Conservation (phyloP, 2,329 filamentous ascomycete species). For the Macrophomina tecta region DNA sequence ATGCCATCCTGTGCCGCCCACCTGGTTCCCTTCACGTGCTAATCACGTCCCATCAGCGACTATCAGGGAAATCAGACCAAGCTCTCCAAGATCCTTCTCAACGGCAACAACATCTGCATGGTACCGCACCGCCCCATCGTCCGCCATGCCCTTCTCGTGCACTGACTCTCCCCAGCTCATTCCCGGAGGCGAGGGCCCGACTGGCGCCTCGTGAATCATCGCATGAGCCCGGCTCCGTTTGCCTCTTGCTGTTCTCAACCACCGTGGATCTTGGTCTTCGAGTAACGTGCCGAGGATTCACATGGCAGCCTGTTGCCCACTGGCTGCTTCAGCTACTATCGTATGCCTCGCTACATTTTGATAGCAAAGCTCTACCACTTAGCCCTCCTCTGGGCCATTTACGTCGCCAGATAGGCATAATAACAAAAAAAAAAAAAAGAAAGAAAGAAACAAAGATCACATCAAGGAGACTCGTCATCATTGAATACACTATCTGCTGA, state of each 20-base stretch:
- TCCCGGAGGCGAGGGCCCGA: constrained; percentile 31
- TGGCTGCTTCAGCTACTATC: neutral
- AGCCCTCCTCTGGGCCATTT: neutral
- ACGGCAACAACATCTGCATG: constrained; percentile 99
- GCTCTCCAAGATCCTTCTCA: constrained; percentile 91
- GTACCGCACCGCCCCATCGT: constrained; percentile 55
- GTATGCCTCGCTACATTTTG: neutral
- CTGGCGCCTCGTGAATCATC: neutral
- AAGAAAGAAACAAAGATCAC: neutral
- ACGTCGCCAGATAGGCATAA: neutral
- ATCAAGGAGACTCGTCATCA: too few relatives aligned
- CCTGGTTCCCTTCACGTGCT: neutral
- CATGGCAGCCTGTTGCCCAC: neutral
- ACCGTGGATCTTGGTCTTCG: neutral
- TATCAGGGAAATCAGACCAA: constrained; percentile 88
- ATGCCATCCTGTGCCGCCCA: constrained; percentile 43
- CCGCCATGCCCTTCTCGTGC: neutral
- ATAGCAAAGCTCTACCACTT: neutral
- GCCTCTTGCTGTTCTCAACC: neutral
- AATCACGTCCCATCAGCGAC: constrained; percentile 64
- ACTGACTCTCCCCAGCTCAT: constrained; percentile 28
- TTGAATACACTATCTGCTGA: neutral
- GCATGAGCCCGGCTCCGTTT: neutral
- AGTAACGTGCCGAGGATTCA: neutral
- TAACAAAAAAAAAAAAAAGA: neutral